Percentiles rank a stretch among this genome's conserved stretches.
Conservation (phyloP, 768 basidiomycete species). For the Lactifluus hygrophoroides region DNA sequence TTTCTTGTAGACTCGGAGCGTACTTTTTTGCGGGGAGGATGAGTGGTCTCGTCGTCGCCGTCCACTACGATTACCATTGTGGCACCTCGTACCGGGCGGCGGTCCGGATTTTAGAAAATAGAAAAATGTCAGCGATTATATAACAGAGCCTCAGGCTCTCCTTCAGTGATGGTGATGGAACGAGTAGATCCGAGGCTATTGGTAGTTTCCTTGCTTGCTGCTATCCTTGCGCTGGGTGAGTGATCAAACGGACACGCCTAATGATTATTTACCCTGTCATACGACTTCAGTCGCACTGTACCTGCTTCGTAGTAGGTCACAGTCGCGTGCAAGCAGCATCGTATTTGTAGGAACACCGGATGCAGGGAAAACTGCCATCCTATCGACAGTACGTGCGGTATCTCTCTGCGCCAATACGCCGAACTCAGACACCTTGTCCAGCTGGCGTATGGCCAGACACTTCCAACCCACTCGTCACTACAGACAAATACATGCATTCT, state of each 20-base stretch:
- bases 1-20: slow-evolving; percentile 4
- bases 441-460: slow-evolving; percentile 56
- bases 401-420: neutral
- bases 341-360: slow-evolving; percentile 70
- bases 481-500: slow-evolving; percentile 57
- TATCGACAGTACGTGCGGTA: slow-evolving; percentile 49
- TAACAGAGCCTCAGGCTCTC: neutral
- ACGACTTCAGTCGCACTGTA: slow-evolving; percentile 38
- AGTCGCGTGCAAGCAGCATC: slow-evolving; percentile 48
- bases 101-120: neutral
- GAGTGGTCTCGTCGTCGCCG: slow-evolving; percentile 1
- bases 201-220: neutral
- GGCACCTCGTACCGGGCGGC: neutral
- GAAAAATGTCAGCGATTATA: neutral
- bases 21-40: slow-evolving; percentile 7
- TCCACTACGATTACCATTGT: slow-evolving; percentile 1
- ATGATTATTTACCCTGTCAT: slow-evolving; percentile 16
- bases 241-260: neutral
- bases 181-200: neutral
- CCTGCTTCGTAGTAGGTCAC: slow-evolving; percentile 34
- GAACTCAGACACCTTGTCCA: slow-evolving; percentile 25
- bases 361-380: slow-evolving; percentile 73
- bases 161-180: neutral
- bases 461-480: slow-evolving; percentile 69
- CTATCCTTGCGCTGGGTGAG: slow-evolving; percentile 4